Base-by-base conservation (phyloP, 345 rosid genomes). In the Atalantia buxifolia region DNA sequence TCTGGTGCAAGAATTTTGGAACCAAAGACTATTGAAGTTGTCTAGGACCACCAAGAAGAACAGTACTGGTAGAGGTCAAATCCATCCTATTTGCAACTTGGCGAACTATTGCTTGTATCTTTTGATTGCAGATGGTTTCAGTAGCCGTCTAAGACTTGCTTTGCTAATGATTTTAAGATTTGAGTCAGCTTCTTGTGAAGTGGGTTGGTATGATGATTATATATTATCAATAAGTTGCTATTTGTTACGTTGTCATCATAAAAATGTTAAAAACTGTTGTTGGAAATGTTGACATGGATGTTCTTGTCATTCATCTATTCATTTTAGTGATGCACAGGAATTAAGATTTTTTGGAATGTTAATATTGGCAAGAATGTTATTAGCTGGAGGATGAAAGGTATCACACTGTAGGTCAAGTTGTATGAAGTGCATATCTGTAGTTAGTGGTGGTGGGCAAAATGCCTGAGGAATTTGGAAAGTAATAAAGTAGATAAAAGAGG, bases 1-100 rank as follows among this genome's bases (percentile, higher is more conserved):
- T 96, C 0, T 96, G 99, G 99, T 96, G 98, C 95, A 96, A 96
- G 89, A 96, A 96, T 84, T 96, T 94, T 81, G 98, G 99, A 78
- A 85, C 87, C 33, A 94, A 96, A 78, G 99, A 94, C 72, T 92
- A 92, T 77, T 85, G 73, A 81, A 35, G n/a, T 30, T 19, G 25
- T 19, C n/a, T 45, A 48, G 65, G 69, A 25, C 24, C 55, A 22
- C n/a, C 31, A 31, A 64, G 76, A 66, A 35, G 57, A 76, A 38
- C 25, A 61, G 64, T 64, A 50, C 70, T 30, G 12, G 50, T 75
- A 45, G 77, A 63, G 50, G 22, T 82, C 63, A 74, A 60, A 69
- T 64, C 27, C 27, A 21, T 72, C 50, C 74, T 60, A 33, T 24
- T 72, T 35, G 78, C 74, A 57, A 38, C 27, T 77, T 56, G n/a